Conservation (phyloP, 2,329 filamentous ascomycete species). For the Fusarium sp. region DNA sequence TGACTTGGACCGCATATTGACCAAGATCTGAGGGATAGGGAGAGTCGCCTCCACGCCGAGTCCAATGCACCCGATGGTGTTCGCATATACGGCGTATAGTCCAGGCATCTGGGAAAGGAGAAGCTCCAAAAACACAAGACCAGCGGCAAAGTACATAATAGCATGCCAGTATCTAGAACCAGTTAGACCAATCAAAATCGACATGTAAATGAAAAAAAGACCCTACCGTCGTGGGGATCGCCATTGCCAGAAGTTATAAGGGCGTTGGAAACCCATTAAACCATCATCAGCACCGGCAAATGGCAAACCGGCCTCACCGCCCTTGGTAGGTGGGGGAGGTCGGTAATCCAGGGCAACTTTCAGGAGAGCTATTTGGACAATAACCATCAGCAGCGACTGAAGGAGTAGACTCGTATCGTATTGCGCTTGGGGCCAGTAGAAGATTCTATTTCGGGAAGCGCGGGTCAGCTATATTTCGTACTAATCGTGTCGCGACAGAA, state of each 20-base stretch:
- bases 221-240: constrained; percentile 72
- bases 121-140: constrained; percentile 71
- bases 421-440: constrained; percentile 74
- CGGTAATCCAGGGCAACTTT: constrained; percentile 76
- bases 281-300: constrained; percentile 65
- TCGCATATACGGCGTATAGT: constrained; percentile 73
- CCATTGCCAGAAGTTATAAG: constrained; percentile 88
- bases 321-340: constrained; percentile 67
- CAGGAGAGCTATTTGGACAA: constrained; percentile 69
- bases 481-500: background rate
- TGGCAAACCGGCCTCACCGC: constrained; percentile 67
- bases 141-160: constrained; percentile 71
- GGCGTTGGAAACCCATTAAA: constrained; percentile 58
- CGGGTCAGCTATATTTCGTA: constrained; percentile 28
- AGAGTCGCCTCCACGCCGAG: constrained; percentile 83
- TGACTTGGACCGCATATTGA: constrained; percentile 73
- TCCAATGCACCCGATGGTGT: constrained; percentile 76
- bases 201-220: background rate
- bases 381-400: constrained; percentile 73
- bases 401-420: constrained; percentile 71
- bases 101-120: constrained; percentile 66
- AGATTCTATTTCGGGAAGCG: constrained; percentile 60
- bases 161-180: constrained; percentile 78
- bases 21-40: constrained; percentile 79
- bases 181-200: background rate